Evolutionary conservation across 78 protist genomes (phyloP).

Genomic region (Blattamonas nauphoetae): DNA sequence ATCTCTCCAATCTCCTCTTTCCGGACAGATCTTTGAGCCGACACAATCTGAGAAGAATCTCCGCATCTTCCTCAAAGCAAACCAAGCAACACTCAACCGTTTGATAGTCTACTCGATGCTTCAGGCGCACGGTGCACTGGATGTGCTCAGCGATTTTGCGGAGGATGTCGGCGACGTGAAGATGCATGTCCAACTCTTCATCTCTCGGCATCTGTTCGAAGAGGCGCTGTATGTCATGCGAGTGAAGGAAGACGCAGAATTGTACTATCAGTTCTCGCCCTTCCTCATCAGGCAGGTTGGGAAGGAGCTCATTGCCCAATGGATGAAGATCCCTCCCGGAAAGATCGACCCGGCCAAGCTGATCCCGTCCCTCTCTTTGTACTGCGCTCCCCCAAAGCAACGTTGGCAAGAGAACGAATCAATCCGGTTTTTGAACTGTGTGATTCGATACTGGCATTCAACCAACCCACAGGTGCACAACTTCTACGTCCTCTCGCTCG

Average conservation of each 20-base stretch:
- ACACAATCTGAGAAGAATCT: not conserved
- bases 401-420: not conserved
- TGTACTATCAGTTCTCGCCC: not conserved
- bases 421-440: not conserved
- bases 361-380: not conserved
- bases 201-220: not conserved
- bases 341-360: conserved; percentile 3
- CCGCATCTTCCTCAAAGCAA: not conserved
- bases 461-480: not conserved
- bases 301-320: not conserved
- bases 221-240: not conserved
- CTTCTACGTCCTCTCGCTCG: not conserved
- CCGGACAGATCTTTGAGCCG: not conserved
- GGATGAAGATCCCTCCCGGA: not conserved
- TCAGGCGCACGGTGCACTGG: not conserved
- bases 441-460: not conserved
- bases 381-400: not conserved
- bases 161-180: not conserved
- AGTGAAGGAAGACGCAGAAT: not conserved
- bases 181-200: not conserved
- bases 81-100: not conserved
- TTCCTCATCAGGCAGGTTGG: not conserved
- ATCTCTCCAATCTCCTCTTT: no score
- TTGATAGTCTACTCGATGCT: not conserved
- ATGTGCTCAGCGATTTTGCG: not conserved